These are phyloP conservation scores for Candida verbasci DNA, from an alignment of 805 yeast genomes.

Conservation along the genomic window DNA sequence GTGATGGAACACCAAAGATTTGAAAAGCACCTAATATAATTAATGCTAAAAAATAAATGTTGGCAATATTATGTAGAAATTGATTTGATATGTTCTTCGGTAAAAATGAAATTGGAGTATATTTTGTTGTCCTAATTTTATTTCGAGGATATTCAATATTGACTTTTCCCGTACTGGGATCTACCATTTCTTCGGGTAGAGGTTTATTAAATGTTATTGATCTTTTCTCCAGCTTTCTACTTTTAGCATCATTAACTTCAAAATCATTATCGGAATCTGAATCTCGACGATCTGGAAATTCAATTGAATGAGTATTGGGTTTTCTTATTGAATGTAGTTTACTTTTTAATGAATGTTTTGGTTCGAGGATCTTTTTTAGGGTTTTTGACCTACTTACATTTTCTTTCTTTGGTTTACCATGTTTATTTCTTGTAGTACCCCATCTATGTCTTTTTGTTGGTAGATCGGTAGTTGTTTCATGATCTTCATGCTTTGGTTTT, in stretches of 20 bases:
- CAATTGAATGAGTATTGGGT: constrained; percentile 11
- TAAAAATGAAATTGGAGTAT: constrained; percentile 82
- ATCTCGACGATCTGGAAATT: constrained; percentile 10
- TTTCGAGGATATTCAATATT: constrained; percentile 68
- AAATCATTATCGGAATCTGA: constrained; percentile 13
- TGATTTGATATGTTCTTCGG: constrained; percentile 82
- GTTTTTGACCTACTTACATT: constrained; percentile 47
- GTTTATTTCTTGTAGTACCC: constrained; percentile 82
- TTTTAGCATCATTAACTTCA: constrained; percentile 28
- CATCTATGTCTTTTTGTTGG: constrained; percentile 73
- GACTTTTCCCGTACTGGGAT: constrained; percentile 58
- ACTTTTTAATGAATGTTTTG: constrained; percentile 15
- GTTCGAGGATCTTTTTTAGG: constrained; percentile 39
- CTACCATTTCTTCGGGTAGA: constrained; percentile 54
- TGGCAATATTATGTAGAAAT: constrained; percentile 79
- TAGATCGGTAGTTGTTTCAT: constrained; percentile 12
- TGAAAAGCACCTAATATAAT: constrained; percentile 75
- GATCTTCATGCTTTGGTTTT: constrained; percentile 1
- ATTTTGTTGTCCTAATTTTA: constrained; percentile 92
- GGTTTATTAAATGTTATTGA: constrained; percentile 55
- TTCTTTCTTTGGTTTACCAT: constrained; percentile 56
- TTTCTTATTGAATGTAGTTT: constrained; percentile 3
- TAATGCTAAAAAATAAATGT: constrained; percentile 75
- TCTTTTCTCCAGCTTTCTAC: constrained; percentile 33
- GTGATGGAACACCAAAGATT: constrained; percentile 78